Percentiles rank a stretch among this genome's conserved stretches.
These are phyloP conservation scores for Medicago arabica DNA, from an alignment of 306 rosid genomes.

Conservation along the genomic window DNA sequence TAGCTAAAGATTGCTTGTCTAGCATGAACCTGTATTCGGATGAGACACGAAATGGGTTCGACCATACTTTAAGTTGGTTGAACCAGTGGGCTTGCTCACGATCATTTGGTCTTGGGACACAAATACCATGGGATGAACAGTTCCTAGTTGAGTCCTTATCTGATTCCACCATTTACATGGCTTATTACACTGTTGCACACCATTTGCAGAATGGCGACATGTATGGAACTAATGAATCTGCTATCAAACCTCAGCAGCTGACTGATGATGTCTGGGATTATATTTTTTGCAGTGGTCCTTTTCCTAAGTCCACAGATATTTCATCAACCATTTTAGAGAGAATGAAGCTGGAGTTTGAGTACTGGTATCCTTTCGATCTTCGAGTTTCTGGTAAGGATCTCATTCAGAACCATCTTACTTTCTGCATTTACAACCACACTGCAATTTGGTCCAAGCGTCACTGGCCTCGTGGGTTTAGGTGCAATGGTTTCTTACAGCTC, in stretches of 20 bases:
- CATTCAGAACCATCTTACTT: slow-evolving; percentile 85
- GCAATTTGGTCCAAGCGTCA: slow-evolving; percentile 75
- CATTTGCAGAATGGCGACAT: slow-evolving; percentile 73
- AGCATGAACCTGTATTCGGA: slow-evolving; percentile 71
- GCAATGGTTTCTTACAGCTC: slow-evolving; percentile 87
- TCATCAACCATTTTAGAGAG: slow-evolving; percentile 54
- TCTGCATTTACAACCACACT: slow-evolving; percentile 79
- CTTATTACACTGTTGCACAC: slow-evolving; percentile 87
- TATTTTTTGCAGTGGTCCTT: slow-evolving; percentile 67
- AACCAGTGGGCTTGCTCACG: slow-evolving; percentile 98
- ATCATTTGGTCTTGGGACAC: slow-evolving; percentile 91
- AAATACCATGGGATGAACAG: slow-evolving; percentile 85
- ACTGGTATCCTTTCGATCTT: slow-evolving; percentile 93
- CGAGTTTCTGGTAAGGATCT: slow-evolving; percentile 93
- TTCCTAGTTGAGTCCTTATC: slow-evolving; percentile 85
- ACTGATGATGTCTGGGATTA: slow-evolving; percentile 86
- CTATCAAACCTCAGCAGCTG: slow-evolving; percentile 72
- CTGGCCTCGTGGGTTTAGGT: slow-evolving; percentile 93
- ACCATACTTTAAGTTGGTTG: slow-evolving; percentile 86
- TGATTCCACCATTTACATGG: slow-evolving; percentile 94
- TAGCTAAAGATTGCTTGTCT: slow-evolving; percentile 77
- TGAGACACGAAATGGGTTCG: slow-evolving; percentile 83
- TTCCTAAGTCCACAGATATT: slow-evolving; percentile 70
- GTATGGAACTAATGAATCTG: slow-evolving; percentile 61
- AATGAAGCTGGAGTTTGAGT: slow-evolving; percentile 92